Conservation (phyloP, 208 protist species). For the Novymonas esmeraldas region DNA sequence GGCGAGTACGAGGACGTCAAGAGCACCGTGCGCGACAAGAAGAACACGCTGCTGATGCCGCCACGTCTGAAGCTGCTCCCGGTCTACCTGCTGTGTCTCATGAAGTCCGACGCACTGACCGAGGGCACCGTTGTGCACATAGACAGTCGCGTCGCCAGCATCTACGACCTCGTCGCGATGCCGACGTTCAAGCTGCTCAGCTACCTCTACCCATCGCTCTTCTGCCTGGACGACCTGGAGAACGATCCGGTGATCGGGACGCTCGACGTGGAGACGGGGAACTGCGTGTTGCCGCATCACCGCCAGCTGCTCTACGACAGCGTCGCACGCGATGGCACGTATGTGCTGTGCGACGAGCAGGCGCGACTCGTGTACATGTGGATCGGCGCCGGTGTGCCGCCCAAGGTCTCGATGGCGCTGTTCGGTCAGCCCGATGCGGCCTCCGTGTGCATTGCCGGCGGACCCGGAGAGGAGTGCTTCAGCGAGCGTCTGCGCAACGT, state of each 20-base stretch:
- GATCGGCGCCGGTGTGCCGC: conserved; percentile 66
- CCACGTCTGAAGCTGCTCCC: conserved; percentile 93
- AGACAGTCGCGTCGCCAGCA: conserved; percentile 78
- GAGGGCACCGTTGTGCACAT: conserved; percentile 72
- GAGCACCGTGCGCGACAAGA: conserved; percentile 22
- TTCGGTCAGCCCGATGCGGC: conserved; percentile 62
- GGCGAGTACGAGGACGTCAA: conserved; percentile 21
- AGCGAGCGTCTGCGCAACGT: conserved; percentile 72
- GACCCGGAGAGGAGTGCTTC: conserved; percentile 61
- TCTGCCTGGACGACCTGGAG: conserved; percentile 62
- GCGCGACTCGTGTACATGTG: conserved; percentile 84
- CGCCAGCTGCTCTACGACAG: conserved; percentile 74
- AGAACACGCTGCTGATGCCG: conserved; percentile 89
- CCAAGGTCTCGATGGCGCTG: conserved; percentile 53
- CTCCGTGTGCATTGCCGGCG: conserved; percentile 49
- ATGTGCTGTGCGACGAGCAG: conserved; percentile 87
- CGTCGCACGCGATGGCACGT: conserved; percentile 72
- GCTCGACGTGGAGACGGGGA: conserved; percentile 49
- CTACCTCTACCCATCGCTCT: conserved; percentile 90
- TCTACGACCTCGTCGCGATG: conserved; percentile 78
- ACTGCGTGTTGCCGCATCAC: conserved; percentile 67
- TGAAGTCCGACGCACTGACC: conserved; percentile 83
- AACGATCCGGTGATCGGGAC: conserved; percentile 43
- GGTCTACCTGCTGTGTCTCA: conserved; percentile 81
- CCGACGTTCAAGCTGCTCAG: conserved; percentile 64